phyloP scores from a whole-genome alignment of 2,329 filamentous ascomycete species.

The Hirsutella rhossiliensis region DNA sequence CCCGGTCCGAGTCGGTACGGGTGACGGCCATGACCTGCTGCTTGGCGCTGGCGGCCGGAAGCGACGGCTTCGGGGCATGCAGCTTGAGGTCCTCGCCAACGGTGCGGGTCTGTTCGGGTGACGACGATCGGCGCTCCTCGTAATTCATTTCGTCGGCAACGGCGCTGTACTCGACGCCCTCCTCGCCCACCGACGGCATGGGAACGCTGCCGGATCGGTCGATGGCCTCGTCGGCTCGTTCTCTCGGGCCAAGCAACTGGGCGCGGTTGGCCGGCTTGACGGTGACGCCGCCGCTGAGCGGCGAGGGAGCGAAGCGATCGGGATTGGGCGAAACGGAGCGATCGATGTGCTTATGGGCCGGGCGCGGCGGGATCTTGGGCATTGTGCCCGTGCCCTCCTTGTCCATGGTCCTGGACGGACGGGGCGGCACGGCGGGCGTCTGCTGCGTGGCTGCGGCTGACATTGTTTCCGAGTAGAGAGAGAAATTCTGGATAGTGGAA shows the following conservation, averaged over 20 bases:
- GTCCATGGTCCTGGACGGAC: constrained; percentile 39
- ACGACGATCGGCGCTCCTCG: constrained; percentile 23
- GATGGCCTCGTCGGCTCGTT: constrained; percentile 27
- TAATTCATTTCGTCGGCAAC: constrained; percentile 29
- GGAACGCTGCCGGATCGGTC: constrained; percentile 64
- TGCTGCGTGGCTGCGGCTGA: constrained; percentile 36
- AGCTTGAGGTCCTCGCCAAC: constrained; percentile 74
- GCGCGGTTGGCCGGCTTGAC: constrained; percentile 25
- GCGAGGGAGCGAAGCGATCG: constrained; percentile 73
- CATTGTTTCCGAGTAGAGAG: constrained; percentile 20
- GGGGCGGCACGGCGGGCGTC: constrained; percentile 43
- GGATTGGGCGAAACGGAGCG: constrained; percentile 67
- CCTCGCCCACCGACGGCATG: constrained; percentile 77
- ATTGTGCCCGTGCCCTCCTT: constrained; percentile 27
- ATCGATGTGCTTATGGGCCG: constrained; percentile 54
- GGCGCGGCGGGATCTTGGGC: constrained; percentile 71
- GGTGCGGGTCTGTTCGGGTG: constrained; percentile 64
- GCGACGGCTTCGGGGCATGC: constrained; percentile 77
- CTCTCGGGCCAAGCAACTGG: constrained; percentile 20
- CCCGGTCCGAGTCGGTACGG: constrained; percentile 79
- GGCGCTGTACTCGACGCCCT: constrained; percentile 76
- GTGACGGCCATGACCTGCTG: constrained; percentile 75
- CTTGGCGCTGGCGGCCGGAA: constrained; percentile 71
- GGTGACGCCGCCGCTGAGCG: constrained; percentile 61
- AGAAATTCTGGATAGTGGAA: background rate